Evolutionary conservation across 495 filamentous ascomycete genomes (phyloP).

Genomic region (Achaetomiella virescens): DNA sequence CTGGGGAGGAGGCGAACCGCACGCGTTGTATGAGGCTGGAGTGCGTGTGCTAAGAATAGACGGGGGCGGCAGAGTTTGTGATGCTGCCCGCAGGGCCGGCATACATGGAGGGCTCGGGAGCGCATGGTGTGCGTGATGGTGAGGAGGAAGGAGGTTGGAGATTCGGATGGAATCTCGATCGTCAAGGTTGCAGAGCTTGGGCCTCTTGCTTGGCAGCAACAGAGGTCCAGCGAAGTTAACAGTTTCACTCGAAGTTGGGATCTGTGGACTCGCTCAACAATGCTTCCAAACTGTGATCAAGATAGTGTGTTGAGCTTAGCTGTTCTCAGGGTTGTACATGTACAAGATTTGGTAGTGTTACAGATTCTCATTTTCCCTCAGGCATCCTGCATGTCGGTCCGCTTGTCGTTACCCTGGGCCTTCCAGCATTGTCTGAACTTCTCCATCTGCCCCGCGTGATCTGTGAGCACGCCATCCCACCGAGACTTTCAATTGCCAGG

Average conservation of each 20-base stretch:
- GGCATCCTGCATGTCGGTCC: constrained; percentile 71
- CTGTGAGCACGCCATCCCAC: constrained; percentile 5
- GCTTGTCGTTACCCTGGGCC: constrained; percentile 74
- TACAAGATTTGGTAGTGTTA: background rate
- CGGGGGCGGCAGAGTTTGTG: constrained; percentile 8
- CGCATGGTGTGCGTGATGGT: constrained; percentile 18
- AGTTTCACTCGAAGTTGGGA: too few relatives aligned
- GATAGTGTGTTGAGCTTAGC: too few relatives aligned
- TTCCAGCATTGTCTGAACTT: constrained; percentile 92
- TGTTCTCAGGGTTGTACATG: too few relatives aligned
- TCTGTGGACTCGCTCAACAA: too few relatives aligned
- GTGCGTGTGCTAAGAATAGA: background rate
- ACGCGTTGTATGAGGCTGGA: background rate
- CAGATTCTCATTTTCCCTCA: background rate
- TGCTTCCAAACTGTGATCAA: too few relatives aligned
- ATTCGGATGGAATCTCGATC: constrained; percentile 7
- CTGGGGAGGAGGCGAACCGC: constrained; percentile 7
- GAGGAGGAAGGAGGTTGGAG: constrained; percentile 1
- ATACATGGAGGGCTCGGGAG: constrained; percentile 23
- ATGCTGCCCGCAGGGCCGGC: constrained; percentile 14
- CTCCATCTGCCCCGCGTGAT: constrained; percentile 64
- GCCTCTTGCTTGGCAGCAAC: constrained; percentile 5
- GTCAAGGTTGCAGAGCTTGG: constrained; percentile 17
- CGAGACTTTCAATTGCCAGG: too few relatives aligned
- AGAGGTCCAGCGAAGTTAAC: background rate